These are phyloP conservation scores for Apiospora hydei DNA, from an alignment of 2,329 filamentous ascomycete species.

Conservation along the genomic window DNA sequence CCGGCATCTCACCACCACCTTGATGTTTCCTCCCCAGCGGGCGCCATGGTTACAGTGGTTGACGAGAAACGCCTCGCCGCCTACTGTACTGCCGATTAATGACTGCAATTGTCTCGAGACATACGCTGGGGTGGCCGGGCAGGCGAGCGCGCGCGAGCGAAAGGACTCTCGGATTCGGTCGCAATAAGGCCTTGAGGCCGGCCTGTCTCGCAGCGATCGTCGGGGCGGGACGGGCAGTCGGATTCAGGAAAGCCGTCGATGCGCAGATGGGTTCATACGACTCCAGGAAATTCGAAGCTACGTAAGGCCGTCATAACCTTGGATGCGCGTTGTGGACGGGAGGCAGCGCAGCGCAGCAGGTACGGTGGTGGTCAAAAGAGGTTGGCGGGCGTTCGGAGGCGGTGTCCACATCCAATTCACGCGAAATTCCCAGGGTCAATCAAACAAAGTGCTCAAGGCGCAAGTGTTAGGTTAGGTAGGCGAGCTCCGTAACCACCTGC, in stretches of 20 bases:
- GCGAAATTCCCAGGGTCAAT: conserved; percentile 8
- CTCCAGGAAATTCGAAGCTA: conserved; percentile 12
- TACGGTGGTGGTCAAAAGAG: conserved; percentile 11
- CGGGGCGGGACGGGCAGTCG: conserved; percentile 9
- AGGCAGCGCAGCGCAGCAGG: background rate
- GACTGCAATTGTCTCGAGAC: conserved; percentile 15
- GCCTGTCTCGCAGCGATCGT: conserved; percentile 18
- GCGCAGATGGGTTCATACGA: conserved; percentile 14
- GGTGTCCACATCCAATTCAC: conserved; percentile 20
- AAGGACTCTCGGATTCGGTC: conserved; percentile 17
- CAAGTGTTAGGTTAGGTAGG: background rate
- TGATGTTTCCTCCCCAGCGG: conserved; percentile 92
- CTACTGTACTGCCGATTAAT: conserved; percentile 6
- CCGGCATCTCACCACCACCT: conserved; percentile 96
- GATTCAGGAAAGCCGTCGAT: conserved; percentile 10
- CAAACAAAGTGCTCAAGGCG: conserved; percentile 13
- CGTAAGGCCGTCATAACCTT: conserved; percentile 19
- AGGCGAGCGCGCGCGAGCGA: background rate
- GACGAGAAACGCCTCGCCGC: conserved; percentile 29
- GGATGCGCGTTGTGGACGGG: background rate
- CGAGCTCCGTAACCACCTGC: background rate
- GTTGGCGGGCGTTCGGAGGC: conserved; percentile 4
- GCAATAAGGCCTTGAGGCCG: conserved; percentile 13
- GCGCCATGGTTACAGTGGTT: conserved; percentile 59
- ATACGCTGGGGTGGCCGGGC: conserved; percentile 21